Percentiles rank a stretch among this genome's conserved stretches.
phyloP scores from a whole-genome alignment of 441 rosid genomes.

The Syzygium syzygioides region DNA sequence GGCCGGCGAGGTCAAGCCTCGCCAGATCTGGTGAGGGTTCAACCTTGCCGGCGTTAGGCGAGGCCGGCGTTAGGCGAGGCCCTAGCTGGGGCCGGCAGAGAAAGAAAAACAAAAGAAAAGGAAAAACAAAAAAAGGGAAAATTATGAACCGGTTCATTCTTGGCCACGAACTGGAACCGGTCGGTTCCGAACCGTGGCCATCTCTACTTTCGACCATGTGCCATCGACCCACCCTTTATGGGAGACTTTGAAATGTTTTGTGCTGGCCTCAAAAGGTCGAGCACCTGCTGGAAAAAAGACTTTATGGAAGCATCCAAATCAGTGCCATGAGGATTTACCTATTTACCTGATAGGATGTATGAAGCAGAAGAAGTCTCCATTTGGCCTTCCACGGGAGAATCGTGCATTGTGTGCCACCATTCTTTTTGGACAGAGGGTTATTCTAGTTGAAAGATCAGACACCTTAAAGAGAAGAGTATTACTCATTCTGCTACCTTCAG shows the following conservation, averaged over 20 bases:
- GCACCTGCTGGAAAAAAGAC: background rate
- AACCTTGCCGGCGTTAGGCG: too few relatives aligned
- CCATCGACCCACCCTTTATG: background rate
- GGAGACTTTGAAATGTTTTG: background rate
- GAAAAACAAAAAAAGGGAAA: too few relatives aligned
- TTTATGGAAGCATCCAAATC: background rate
- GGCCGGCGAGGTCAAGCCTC: too few relatives aligned
- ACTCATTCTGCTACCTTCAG: background rate
- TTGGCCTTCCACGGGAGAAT: background rate
- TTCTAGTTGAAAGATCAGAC: background rate
- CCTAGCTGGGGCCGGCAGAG: too few relatives aligned
- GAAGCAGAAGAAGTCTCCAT: background rate
- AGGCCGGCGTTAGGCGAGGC: too few relatives aligned
- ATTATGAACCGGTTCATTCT: too few relatives aligned
- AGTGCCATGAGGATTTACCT: background rate
- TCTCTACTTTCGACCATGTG: too few relatives aligned
- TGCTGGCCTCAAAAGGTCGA: background rate
- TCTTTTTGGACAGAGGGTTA: background rate
- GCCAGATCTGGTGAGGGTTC: too few relatives aligned
- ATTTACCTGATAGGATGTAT: background rate
- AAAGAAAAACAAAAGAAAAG: too few relatives aligned
- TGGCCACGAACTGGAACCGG: too few relatives aligned
- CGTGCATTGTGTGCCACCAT: background rate
- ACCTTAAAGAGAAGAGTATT: background rate
- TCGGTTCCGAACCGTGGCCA: too few relatives aligned